A percentile compares a stretch with the other conserved stretches of the same genome.
Evolutionary conservation across 2,329 filamentous ascomycete species (phyloP).

Genomic region (Stachybotrys chartarum): DNA sequence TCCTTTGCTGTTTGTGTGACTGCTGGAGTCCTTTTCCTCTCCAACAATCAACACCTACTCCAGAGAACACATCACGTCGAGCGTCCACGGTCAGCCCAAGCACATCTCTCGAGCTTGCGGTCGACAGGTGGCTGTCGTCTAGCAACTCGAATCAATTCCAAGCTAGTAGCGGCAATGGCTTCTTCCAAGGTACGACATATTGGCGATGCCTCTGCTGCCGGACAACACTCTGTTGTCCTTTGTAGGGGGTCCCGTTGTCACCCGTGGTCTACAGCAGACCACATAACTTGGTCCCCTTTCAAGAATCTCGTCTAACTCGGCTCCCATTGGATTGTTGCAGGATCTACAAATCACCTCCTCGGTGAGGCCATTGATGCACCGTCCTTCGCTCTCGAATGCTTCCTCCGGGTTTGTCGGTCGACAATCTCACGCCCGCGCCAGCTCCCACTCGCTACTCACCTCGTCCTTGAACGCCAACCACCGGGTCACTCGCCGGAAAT

Average conservation of each 20-base stretch:
- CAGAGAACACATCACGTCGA: neutral
- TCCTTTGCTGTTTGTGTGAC: slow-evolving; percentile 18
- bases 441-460: slow-evolving; percentile 75
- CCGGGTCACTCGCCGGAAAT: slow-evolving; percentile 88
- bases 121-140: slow-evolving; percentile 24
- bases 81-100: slow-evolving; percentile 2
- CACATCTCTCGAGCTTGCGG: slow-evolving; percentile 14
- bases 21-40: slow-evolving; percentile 9
- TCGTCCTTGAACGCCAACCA: slow-evolving; percentile 73
- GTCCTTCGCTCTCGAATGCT: slow-evolving; percentile 51
- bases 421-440: slow-evolving; percentile 63
- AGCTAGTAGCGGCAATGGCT: slow-evolving; percentile 43
- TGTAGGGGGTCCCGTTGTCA: neutral
- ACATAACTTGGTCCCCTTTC: too few relatives aligned
- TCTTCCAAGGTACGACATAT: slow-evolving; percentile 49
- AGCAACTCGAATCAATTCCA: slow-evolving; percentile 24
- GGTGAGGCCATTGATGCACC: slow-evolving; percentile 59
- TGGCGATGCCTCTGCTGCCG: neutral
- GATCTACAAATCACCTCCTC: slow-evolving; percentile 50
- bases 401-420: slow-evolving; percentile 53
- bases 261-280: neutral
- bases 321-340: slow-evolving; percentile 26
- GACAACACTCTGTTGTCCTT: neutral
- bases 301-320: neutral
- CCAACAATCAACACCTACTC: neutral